Evolutionary conservation across 2,329 filamentous ascomycete genomes (phyloP).

Genomic region (Ophiocordyceps camponoti-floridani): DNA sequence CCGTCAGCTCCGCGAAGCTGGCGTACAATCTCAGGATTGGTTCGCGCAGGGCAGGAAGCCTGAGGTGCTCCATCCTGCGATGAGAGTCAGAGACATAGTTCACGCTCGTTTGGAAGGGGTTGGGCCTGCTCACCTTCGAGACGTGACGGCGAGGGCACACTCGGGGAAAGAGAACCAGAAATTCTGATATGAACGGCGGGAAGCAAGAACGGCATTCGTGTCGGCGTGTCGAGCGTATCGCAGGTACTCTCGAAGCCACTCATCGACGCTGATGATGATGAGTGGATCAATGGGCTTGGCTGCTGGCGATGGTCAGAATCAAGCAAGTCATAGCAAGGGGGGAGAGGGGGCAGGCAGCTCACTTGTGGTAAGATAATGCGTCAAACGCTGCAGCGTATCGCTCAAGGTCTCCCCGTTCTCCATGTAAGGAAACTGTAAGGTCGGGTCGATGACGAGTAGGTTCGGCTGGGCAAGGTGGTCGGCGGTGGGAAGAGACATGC

Average conservation of each 20-base stretch:
- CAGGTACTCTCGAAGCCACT: conserved; percentile 34
- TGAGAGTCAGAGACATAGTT: background rate
- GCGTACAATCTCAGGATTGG: conserved; percentile 15
- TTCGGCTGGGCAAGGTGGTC: conserved; percentile 8
- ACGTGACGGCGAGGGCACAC: conserved; percentile 18
- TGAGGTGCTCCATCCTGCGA: conserved; percentile 1
- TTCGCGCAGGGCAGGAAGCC: conserved; percentile 1
- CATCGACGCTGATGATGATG: conserved; percentile 23
- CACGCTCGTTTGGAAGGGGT: background rate
- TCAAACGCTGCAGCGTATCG: conserved; percentile 16
- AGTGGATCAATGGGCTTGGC: conserved; percentile 24
- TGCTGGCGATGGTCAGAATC: conserved; percentile 8
- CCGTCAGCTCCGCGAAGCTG: conserved; percentile 29
- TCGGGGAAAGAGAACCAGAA: conserved; percentile 38
- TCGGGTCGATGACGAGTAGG: conserved; percentile 18
- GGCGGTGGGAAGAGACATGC: conserved; percentile 13
- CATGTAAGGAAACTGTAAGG: conserved; percentile 27
- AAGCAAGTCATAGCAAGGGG: background rate
- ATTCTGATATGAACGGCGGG: conserved; percentile 22
- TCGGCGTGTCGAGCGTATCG: conserved; percentile 17
- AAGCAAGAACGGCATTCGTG: conserved; percentile 18
- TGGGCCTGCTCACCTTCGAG: conserved; percentile 20
- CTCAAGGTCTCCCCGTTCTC: conserved; percentile 12
- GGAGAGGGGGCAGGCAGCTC: conserved; percentile 2
- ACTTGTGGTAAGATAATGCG: conserved; percentile 18